Base-by-base conservation (phyloP, 768 basidiomycete genomes). In the Trametes sanguinea region DNA sequence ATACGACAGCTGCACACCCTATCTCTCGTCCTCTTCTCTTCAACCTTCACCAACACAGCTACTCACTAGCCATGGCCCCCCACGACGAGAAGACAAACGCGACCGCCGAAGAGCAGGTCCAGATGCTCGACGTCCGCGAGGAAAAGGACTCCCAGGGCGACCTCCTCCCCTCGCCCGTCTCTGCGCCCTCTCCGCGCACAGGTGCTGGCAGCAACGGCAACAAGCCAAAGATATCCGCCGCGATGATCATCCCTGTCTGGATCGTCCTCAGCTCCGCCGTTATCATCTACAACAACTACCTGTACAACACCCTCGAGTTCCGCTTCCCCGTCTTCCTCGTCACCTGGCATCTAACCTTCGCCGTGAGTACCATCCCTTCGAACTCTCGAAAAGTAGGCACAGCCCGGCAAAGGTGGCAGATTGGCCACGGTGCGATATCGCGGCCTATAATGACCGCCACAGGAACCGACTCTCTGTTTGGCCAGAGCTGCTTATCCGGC, bases 231-330 rank as follows among this genome's bases (percentile, higher is more conserved):
- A 74, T 90, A 32, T 83, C 90, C 11, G 82, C 90, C 0, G 71
- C 85, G 0, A 76, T 82, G 58, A 91, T 95, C 70, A 92, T 97
- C 59, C 95, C 93, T 30, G 78, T 96, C 58, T 98, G 96, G 96
- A 98, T 97, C 70, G 77, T 85, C 17, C 88, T 96, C 67, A 90
- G 88, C 65, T 93, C 94, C 29, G 73, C 85, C 7, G 95, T 98
- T 72, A 98, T 98, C 77, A 86, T 97, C 61, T 97, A 98, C 85
- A 97, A 97, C 84, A 96, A 94, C 75, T 87, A 87, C 72, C 76
- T 92, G 67, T 94, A 92, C 81, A 91, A 90, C 76, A 83, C 83
- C 47, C 85, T 90, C 70, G 75, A 86, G 62, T 97, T 97, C 80
- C 85, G 85, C 70, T 97, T 80, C 78, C 95, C 95, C 32, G 94